Conservation (phyloP, 2,329 filamentous ascomycete species). For the Fusarium transvaalense region DNA sequence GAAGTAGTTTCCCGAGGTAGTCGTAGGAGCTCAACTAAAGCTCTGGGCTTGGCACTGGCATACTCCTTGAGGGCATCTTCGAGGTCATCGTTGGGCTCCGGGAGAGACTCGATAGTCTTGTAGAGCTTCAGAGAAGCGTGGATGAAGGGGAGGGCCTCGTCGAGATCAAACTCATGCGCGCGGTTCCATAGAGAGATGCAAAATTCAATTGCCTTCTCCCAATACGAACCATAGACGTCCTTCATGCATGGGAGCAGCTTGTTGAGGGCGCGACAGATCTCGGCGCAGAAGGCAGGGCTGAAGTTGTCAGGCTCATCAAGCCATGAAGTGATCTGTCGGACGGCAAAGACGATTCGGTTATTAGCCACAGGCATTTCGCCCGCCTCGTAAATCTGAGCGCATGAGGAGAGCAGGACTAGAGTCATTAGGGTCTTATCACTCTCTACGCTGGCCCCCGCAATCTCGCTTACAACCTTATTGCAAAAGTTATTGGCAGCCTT, state of each 20-base stretch:
- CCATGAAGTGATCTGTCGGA: slow-evolving; percentile 82
- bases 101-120: slow-evolving; percentile 70
- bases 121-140: slow-evolving; percentile 81
- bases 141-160: slow-evolving; percentile 70
- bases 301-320: slow-evolving; percentile 65
- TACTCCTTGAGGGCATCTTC: slow-evolving; percentile 77
- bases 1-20: slow-evolving; percentile 60
- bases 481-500: slow-evolving; percentile 65
- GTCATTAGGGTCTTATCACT: slow-evolving; percentile 61
- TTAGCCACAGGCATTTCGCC: slow-evolving; percentile 69
- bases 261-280: slow-evolving; percentile 69
- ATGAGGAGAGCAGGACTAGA: slow-evolving; percentile 67
- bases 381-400: slow-evolving; percentile 63
- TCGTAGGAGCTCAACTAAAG: slow-evolving; percentile 74
- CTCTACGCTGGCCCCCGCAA: slow-evolving; percentile 62
- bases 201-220: slow-evolving; percentile 75
- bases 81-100: slow-evolving; percentile 88
- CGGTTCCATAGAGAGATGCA: slow-evolving; percentile 70
- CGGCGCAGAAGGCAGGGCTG: slow-evolving; percentile 59
- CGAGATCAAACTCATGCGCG: slow-evolving; percentile 56
- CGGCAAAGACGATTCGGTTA: slow-evolving; percentile 83
- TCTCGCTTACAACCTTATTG: slow-evolving; percentile 71
- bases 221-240: slow-evolving; percentile 89
- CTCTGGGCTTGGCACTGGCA: slow-evolving; percentile 66
- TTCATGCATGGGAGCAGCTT: slow-evolving; percentile 78